Evolutionary conservation across 441 rosid species (phyloP), one percentile per base, ranked within the genome.

Genomic region (Rhodomyrtus psidioides): DNA sequence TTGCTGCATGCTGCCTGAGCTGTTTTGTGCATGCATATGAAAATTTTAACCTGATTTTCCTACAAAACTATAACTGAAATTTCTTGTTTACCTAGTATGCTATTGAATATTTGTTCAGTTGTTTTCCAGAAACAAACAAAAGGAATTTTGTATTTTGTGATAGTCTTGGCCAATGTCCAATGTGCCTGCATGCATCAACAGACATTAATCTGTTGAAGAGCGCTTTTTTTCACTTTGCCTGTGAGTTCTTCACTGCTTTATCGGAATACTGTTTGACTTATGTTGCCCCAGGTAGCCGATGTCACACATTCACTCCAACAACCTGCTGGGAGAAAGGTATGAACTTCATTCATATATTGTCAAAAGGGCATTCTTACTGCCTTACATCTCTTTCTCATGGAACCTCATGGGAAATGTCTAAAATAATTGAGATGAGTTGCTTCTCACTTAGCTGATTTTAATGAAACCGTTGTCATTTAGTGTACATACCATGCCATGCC

Each of bases 251-350:
- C 53, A 58, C 24, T 82, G 26, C 65, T 54, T 53, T 28, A 13
- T 53, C 44, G 13, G 79, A 60, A 49, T 51, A 24, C 30, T 82
- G 65, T 59, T 30, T 86, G 46, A 86, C 87, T 85, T 39, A 34
- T 85, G 89, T 89, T 81, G 55, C 76, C 85, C 53, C 94, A 96
- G 99, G 98, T 96, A 15, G 99, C 99, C 75, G 99, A 97, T 90
- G 86, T 97, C 76, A 97, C 99, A 53, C 99, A 97, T 91, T 93
- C 99, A 53, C 91, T 97, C 51, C 99, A 96, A 87, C 99, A 96
- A 91, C 99, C 99, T 88, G 98, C 99, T 53, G 98, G 98, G 86
- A 94, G 85, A 92, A 95, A 97, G 99, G 99, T 95, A 82, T 53
- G 86, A 51, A 82, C 79, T 39, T 42, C 79, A 39, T 70, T 70